These are phyloP conservation scores for Diplodia intermedia DNA, from an alignment of 2,329 filamentous ascomycete genomes.

Conservation along the genomic window DNA sequence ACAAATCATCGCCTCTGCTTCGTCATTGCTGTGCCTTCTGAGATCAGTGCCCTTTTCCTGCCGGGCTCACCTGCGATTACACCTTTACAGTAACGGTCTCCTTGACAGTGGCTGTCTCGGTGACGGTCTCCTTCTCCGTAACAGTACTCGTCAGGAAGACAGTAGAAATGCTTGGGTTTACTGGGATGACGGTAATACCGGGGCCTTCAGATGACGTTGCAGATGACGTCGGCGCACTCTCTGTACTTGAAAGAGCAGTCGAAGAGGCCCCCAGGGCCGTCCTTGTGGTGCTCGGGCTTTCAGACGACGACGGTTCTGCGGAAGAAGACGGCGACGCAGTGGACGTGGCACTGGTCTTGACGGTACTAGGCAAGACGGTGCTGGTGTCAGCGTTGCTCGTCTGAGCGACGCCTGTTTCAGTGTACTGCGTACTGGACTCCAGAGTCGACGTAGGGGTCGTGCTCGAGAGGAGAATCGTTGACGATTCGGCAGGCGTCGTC, in stretches of 20 bases:
- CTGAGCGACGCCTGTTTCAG: slow-evolving; percentile 3
- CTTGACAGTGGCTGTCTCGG: slow-evolving; percentile 19
- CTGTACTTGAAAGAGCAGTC: not conserved
- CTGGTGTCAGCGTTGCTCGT: slow-evolving; percentile 5
- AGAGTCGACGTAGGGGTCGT: slow-evolving; percentile 14
- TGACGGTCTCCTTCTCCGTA: slow-evolving; percentile 41
- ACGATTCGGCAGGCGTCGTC: not conserved
- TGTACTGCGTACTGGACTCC: not conserved
- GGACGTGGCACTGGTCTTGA: not conserved
- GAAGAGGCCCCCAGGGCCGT: slow-evolving; percentile 1
- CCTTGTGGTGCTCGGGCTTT: slow-evolving; percentile 3
- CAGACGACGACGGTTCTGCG: not conserved
- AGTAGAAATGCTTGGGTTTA: slow-evolving; percentile 35
- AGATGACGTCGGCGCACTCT: not conserved
- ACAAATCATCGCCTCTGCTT: not conserved
- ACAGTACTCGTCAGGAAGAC: slow-evolving; percentile 43
- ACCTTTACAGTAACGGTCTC: slow-evolving; percentile 20
- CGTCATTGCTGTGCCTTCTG: not conserved
- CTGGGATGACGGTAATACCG: slow-evolving; percentile 33
- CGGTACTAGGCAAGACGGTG: not conserved
- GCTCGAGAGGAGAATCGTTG: slow-evolving; percentile 14
- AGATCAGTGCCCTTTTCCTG: not conserved
- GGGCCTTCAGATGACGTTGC: slow-evolving; percentile 8
- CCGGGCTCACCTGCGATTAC: not conserved
- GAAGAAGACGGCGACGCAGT: slow-evolving; percentile 5